Percentiles rank a stretch among this genome's conserved stretches.
Evolutionary conservation across 2,329 filamentous ascomycete genomes (phyloP).

Genomic region (Rutstroemia sp.): DNA sequence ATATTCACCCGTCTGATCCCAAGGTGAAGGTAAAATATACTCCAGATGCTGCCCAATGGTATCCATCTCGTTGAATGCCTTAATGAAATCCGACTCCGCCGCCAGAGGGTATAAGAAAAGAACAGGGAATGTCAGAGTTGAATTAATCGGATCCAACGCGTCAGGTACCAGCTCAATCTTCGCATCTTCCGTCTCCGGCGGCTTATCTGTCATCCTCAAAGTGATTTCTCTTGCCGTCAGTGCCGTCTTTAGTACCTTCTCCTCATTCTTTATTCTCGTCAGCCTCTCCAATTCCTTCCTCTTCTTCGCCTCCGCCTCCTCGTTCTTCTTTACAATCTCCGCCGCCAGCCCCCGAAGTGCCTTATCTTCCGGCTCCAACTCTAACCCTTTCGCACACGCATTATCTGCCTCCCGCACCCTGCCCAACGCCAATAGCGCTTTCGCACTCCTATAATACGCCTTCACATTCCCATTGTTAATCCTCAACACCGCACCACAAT

Average conservation of each 20-base stretch:
- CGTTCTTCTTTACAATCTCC: constrained; percentile 55
- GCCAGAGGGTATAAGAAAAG: constrained; percentile 80
- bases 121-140: constrained; percentile 66
- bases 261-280: constrained; percentile 48
- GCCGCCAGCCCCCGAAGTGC: constrained; percentile 53
- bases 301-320: constrained; percentile 47
- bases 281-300: constrained; percentile 48
- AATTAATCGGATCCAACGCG: constrained; percentile 59
- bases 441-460: constrained; percentile 79
- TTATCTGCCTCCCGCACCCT: constrained; percentile 76
- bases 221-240: constrained; percentile 63
- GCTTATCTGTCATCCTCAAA: constrained; percentile 56
- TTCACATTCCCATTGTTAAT: constrained; percentile 80
- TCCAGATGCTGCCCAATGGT: constrained; percentile 67
- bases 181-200: constrained; percentile 86
- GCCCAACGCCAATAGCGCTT: constrained; percentile 70
- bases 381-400: constrained; percentile 65
- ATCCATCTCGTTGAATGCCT: constrained; percentile 73
- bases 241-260: constrained; percentile 55
- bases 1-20: constrained; percentile 69
- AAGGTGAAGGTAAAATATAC: constrained; percentile 83
- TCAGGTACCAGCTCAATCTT: constrained; percentile 62
- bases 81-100: constrained; percentile 83
- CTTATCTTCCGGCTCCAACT: constrained; percentile 62
- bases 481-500: constrained; percentile 72